Evolutionary conservation across 306 rosid genomes (phyloP).

Genomic region (Alnus glutinosa): DNA sequence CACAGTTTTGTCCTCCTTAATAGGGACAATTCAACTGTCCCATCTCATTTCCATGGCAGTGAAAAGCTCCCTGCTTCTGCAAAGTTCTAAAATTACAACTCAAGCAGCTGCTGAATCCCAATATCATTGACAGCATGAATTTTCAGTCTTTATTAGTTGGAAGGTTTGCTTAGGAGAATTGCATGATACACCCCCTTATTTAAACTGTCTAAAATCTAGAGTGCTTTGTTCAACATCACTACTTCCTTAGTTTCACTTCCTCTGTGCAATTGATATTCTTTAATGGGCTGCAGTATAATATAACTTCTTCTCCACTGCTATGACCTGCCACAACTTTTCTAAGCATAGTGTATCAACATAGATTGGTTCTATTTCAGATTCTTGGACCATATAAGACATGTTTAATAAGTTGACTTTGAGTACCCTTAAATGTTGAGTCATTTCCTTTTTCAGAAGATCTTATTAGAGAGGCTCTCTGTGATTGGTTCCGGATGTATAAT

Average conservation of each 20-base stretch:
- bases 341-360: neutral
- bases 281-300: neutral
- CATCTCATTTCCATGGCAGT: neutral
- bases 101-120: neutral
- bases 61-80: neutral
- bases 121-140: neutral
- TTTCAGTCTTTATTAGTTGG: neutral
- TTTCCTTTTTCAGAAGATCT: neutral
- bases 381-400: neutral
- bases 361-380: neutral
- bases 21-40: neutral
- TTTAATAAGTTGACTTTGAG: neutral
- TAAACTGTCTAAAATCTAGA: neutral
- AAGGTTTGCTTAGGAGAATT: neutral
- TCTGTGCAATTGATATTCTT: neutral
- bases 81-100: neutral
- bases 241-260: neutral
- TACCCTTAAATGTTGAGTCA: neutral
- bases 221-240: neutral
- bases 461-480: constrained; percentile 2
- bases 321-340: neutral
- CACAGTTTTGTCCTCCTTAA: neutral
- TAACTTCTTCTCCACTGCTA: neutral
- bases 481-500: neutral
- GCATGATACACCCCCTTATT: neutral